Conservation (phyloP, 768 basidiomycete genomes). For the Sistotremastrum niveocremeum region DNA sequence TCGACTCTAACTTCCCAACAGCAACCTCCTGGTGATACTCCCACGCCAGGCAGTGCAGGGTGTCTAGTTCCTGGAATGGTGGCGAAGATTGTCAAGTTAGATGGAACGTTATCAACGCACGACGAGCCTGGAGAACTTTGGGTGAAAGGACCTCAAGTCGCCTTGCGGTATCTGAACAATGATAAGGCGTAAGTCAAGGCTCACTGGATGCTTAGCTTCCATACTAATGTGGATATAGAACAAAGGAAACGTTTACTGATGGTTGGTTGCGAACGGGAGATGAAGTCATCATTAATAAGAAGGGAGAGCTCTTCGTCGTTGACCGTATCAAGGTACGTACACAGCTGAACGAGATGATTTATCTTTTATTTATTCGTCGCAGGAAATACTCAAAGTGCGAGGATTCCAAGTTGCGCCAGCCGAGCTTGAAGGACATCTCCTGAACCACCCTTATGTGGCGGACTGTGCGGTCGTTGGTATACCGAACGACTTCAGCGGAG, state of each 20-base stretch:
- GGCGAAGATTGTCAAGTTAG: constrained; percentile 30
- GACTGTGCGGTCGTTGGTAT: constrained; percentile 10
- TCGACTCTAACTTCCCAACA: too few species aligned
- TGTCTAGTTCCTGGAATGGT: constrained; percentile 29
- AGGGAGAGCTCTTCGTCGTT: constrained; percentile 14
- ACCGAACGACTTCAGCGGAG: constrained; percentile 14
- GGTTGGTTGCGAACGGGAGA: constrained; percentile 12
- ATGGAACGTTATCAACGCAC: constrained; percentile 27
- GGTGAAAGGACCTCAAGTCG: constrained; percentile 29
- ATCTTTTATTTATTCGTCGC: not conserved
- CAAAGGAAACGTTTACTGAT: constrained; percentile 3
- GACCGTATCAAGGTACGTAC: constrained; percentile 8
- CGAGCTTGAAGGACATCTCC: constrained; percentile 23
- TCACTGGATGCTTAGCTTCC: not conserved
- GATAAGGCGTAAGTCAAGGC: constrained; percentile 8
- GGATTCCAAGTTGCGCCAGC: constrained; percentile 22
- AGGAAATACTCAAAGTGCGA: constrained; percentile 13
- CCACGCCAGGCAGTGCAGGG: constrained; percentile 21
- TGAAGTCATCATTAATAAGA: constrained; percentile 9
- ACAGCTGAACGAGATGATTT: not conserved
- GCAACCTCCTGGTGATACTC: not conserved
- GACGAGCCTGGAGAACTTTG: constrained; percentile 38
- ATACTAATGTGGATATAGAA: not conserved
- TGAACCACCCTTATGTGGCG: constrained; percentile 16
- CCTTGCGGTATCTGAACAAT: constrained; percentile 20